Evolutionary conservation across 148 eudicot genomes (phyloP), one percentile per base, ranked within the genome.

Genomic region (Camellia japonica): DNA sequence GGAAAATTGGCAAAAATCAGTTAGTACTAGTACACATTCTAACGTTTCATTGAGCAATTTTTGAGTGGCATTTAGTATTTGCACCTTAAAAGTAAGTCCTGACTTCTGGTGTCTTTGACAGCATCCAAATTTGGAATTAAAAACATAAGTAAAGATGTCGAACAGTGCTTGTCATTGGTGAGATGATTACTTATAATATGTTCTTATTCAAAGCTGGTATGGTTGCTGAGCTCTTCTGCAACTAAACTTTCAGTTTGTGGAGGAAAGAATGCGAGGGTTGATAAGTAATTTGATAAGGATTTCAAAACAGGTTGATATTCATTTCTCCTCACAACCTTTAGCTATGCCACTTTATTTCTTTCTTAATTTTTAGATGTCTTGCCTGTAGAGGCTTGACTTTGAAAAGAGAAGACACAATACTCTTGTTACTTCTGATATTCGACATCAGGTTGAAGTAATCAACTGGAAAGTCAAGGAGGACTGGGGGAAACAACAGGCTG

Each of bases 151-250:
- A 58, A 69, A 12, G 81, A 79, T 43, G 75, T 79, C 55, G 81
- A 79, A 49, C 43, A 15, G 5, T 79, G 81, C 75, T 70, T 79
- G 42, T 79, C 73, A 70, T 43, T 79, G 75, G 81, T 79, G 58
- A 79, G 75, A 70, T 41, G 49, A 74, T 75, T 59, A 12, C 67
- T 79, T 47, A 52, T 20, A 44, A 19, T 52, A 38, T 70, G 4
- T 43, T 64, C 0, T 19, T 68, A 6, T 19, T n/a, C 3, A 20
- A 30, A 68, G 18, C 44, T 68, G 16, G 49, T 68, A 30, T 70
- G 18, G 19, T 10, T 11, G 64, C 14, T 19, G 42, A n/a, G 18
- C 56, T 58, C 54, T 58, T 5, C 60, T 19, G 55, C 55, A 9
- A 68, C 59, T 68, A 18, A 13, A 16, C 43, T 7, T 69, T 38